Evolutionary conservation across 306 rosid genomes (phyloP), one percentile per base, ranked within the genome.

Genomic region (Cicer judaicum): DNA sequence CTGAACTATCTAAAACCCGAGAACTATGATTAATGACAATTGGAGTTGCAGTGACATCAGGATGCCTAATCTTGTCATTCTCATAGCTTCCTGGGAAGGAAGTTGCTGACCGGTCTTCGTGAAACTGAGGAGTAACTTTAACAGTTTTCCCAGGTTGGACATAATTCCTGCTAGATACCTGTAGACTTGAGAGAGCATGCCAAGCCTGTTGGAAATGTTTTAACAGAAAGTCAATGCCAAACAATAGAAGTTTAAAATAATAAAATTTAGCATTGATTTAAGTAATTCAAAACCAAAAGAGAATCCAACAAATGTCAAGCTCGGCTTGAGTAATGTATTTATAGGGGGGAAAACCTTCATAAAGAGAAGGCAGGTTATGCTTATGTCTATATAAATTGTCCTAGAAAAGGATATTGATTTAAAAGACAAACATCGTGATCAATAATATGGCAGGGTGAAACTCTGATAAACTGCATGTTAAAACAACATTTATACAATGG

Each of bases 81-180:
- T 71, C 80, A 57, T 64, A 56, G 70, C 80, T 55, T 66, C 84
- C 75, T 65, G 53, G 80, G 66, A 64, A 70, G 18, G 87, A 71
- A 50, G 65, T 50, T 78, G 75, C 39, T 74, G 72, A 80, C 79
- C 77, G 79, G 64, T 66, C 48, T 68, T 76, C 77, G 73, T 77
- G 68, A 87, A 54, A 46, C 54, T 8, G 52, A 41, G 78, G 55
- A 79, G 72, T 46, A 29, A 86, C 83, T 41, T 65, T 68, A 49
- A 70, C 79, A 69, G 83, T 61, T 83, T 87, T 87, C 72, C 97
- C 99, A 43, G 89, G 93, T 79, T 77, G 92, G 57, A 68, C 74
- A 68, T 88, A 88, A 62, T 68, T 83, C 85, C 86, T 82, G 72
- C 68, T 57, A 69, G 93, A 92, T 78, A 75, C 82, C 78, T 87